These are phyloP conservation scores for Leishmania amazonensis DNA, from an alignment of 208 protist species.

Conservation along the genomic window DNA sequence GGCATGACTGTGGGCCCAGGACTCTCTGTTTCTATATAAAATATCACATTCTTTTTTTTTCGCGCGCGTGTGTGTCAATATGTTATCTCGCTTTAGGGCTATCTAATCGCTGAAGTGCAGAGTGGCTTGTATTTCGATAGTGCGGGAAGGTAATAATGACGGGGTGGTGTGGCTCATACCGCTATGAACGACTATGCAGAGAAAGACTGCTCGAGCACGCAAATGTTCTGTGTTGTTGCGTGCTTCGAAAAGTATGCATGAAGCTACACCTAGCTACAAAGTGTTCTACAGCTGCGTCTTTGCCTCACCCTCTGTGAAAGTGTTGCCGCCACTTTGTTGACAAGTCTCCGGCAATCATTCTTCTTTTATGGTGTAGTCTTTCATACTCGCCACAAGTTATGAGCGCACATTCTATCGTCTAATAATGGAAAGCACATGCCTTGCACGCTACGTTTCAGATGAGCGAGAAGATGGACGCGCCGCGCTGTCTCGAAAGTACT, in stretches of 20 bases:
- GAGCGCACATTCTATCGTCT: neutral
- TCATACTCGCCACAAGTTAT: neutral
- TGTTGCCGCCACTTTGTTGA: neutral
- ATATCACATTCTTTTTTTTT: neutral
- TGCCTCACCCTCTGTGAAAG: neutral
- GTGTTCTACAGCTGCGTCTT: neutral
- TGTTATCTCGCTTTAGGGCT: neutral
- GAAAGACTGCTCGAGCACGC: neutral
- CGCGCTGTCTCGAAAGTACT: neutral
- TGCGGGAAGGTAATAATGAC: conserved; percentile 1
- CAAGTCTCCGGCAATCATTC: neutral
- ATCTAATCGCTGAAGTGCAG: neutral
- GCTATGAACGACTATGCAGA: neutral
- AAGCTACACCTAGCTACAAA: no score
- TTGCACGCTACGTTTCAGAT: neutral
- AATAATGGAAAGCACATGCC: neutral
- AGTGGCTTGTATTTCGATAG: neutral
- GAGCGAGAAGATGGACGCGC: neutral
- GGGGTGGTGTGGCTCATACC: neutral
- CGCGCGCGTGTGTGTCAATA: neutral
- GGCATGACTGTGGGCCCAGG: no score
- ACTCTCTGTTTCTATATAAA: neutral
- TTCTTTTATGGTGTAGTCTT: neutral
- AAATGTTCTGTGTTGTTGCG: neutral
- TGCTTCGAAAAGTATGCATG: neutral